Base-by-base conservation (phyloP, 1,139 yeast genomes). In the Entelexis paramagnoliae region DNA sequence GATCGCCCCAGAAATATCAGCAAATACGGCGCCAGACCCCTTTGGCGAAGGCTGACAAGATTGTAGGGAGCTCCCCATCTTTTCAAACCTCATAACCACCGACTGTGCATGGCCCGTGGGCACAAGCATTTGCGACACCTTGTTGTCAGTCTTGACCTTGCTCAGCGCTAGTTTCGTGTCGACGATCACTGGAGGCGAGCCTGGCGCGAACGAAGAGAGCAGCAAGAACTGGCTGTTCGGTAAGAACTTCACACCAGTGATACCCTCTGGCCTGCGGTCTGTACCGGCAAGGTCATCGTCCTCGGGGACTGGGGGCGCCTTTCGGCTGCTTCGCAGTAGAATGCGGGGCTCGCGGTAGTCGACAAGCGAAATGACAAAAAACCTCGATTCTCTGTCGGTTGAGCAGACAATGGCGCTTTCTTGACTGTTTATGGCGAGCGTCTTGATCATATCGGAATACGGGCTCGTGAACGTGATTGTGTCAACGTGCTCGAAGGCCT, bases 1-100 rank as follows among this genome's bases (percentile, higher is more conserved):
- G 0, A 87, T 80, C 4, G 78, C 71, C 0, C 97, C 97, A 51
- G 79, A 80, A 57, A 84, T 78, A 63, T 83, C 91, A 34, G 87
- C 68, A 59, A 84, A 82, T 1, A 89, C 94, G 32, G 87, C 73
- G 0, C 94, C 83, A 64, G 87, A 95, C 19, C 91, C 89, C 22
- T 95, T 72, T 1, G 96, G 96, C 13, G 94, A 84, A 1, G 85
- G 73, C 8, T 83, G 81, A 50, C 83, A 77, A 48, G 74, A 72
- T 65, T 88, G 94, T 51, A 87, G 83, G 9, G 78, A 72, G 1
- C 85, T 77, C 0, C 96, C 96, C n/a, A 87, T 77, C 61, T 88
- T 95, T 51, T 83, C 83, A 11, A 88, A 69, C 56, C 81, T 76
- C 61, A 77, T 66, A 11, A 79, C 62, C 63, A 80, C 66, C 33